Conservation (phyloP, 2,329 filamentous ascomycete genomes). For the Alternaria alternata region DNA sequence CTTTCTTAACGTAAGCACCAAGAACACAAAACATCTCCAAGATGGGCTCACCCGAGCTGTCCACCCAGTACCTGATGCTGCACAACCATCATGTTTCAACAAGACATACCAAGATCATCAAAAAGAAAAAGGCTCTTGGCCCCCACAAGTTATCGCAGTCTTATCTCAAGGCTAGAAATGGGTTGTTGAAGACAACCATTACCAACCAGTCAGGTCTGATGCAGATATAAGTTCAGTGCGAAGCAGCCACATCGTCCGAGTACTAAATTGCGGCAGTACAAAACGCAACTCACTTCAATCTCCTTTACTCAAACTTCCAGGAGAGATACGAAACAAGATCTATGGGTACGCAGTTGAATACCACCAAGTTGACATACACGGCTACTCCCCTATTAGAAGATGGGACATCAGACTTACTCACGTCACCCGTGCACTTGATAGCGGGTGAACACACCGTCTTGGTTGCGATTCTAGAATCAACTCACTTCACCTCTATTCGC, state of each 20-base stretch:
- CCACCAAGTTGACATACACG: constrained; percentile 6
- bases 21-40: background rate
- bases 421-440: background rate
- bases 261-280: constrained; percentile 6
- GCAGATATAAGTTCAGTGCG: constrained; percentile 3
- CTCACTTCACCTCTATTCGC: too few relatives aligned
- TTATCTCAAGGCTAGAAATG: constrained; percentile 1
- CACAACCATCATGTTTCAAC: background rate
- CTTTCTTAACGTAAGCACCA: background rate
- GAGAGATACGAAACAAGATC: constrained; percentile 24
- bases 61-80: background rate
- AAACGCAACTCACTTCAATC: constrained; percentile 18
- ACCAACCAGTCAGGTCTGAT: background rate
- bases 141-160: background rate
- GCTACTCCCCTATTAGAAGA: background rate
- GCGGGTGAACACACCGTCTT: too few relatives aligned
- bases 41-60: background rate
- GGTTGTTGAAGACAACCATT: constrained; percentile 7
- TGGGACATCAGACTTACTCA: background rate
- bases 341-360: constrained; percentile 18
- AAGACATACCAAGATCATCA: background rate
- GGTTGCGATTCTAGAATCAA: too few relatives aligned
- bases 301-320: constrained; percentile 23
- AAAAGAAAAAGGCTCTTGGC: background rate
- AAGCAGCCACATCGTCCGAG: background rate